Evolutionary conservation across 345 rosid genomes (phyloP).

Genomic region (Euphorbia peplus): DNA sequence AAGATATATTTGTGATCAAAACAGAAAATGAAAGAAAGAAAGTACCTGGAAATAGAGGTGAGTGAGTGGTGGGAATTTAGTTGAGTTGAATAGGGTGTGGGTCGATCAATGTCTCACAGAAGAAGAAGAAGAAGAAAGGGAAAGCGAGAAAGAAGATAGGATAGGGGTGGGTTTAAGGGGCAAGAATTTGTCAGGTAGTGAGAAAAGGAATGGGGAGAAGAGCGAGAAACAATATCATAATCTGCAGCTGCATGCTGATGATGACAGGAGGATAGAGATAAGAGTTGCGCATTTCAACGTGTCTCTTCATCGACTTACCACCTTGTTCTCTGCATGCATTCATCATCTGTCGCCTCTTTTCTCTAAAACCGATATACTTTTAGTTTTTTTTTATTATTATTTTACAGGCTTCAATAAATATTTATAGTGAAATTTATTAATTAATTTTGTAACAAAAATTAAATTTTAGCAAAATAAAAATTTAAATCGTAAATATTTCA

Average conservation of each 20-base stretch:
- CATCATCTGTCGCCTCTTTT: not conserved
- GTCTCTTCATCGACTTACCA: not conserved
- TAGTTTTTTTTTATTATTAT: too few relatives aligned
- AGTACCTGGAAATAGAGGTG: constrained; percentile 1
- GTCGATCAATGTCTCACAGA: not conserved
- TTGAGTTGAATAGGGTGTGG: not conserved
- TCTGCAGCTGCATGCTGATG: not conserved
- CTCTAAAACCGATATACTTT: too few relatives aligned
- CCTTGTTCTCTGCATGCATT: not conserved
- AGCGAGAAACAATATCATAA: not conserved
- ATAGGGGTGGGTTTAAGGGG: too few relatives aligned
- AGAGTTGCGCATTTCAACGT: constrained; percentile 14
- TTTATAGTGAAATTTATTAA: too few relatives aligned
- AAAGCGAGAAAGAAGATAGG: not conserved
- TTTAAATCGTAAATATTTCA: too few relatives aligned
- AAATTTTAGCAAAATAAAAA: too few relatives aligned
- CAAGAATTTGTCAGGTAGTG: not conserved
- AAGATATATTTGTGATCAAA: too few relatives aligned
- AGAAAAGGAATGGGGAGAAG: not conserved
- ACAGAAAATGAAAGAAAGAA: not conserved
- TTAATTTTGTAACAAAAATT: too few relatives aligned
- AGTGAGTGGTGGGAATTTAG: not conserved
- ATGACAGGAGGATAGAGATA: not conserved
- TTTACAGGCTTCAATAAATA: too few relatives aligned
- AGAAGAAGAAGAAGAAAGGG: not conserved